phyloP scores from a whole-genome alignment of 2,329 filamentous ascomycete genomes.

The Coniochaeta sp. region DNA sequence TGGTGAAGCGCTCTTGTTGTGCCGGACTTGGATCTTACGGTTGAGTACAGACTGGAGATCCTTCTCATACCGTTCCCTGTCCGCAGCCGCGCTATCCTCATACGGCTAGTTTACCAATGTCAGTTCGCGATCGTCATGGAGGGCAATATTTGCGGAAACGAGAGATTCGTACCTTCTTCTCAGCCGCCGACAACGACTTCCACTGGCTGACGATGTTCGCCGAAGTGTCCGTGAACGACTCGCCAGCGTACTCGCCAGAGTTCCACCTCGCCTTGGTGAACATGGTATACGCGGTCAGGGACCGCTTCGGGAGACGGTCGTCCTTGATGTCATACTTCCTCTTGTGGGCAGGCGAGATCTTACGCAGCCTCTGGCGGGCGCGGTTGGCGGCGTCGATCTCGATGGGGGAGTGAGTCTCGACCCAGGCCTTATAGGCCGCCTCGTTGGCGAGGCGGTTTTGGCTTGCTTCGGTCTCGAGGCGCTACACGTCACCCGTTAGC shows the following conservation, averaged over 20 bases:
- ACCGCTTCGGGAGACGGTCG: slow-evolving; percentile 37
- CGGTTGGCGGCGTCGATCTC: slow-evolving; percentile 38
- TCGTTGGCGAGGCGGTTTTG: slow-evolving; percentile 35
- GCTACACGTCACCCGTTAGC: slow-evolving; percentile 19
- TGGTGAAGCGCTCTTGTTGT: not conserved
- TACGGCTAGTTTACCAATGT: slow-evolving; percentile 9
- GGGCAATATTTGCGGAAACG: not conserved
- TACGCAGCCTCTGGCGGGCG: slow-evolving; percentile 35
- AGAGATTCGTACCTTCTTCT: slow-evolving; percentile 8
- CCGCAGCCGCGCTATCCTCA: not conserved
- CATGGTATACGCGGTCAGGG: slow-evolving; percentile 22
- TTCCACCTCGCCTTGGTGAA: slow-evolving; percentile 32
- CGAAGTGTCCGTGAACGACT: slow-evolving; percentile 12
- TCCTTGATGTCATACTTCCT: slow-evolving; percentile 29
- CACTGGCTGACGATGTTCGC: slow-evolving; percentile 28
- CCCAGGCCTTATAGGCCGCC: slow-evolving; percentile 36
- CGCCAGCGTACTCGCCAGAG: slow-evolving; percentile 16
- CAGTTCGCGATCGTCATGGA: slow-evolving; percentile 3
- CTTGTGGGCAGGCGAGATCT: slow-evolving; percentile 18
- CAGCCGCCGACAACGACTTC: slow-evolving; percentile 34
- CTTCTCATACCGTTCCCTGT: not conserved
- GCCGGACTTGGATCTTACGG: not conserved
- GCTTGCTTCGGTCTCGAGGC: slow-evolving; percentile 23
- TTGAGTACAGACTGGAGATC: slow-evolving; percentile 1
- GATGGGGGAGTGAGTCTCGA: slow-evolving; percentile 32